A percentile compares a stretch with the other conserved stretches of the same genome.
These are phyloP conservation scores for Xylaria venustula DNA, from an alignment of 495 filamentous ascomycete species.

Conservation along the genomic window DNA sequence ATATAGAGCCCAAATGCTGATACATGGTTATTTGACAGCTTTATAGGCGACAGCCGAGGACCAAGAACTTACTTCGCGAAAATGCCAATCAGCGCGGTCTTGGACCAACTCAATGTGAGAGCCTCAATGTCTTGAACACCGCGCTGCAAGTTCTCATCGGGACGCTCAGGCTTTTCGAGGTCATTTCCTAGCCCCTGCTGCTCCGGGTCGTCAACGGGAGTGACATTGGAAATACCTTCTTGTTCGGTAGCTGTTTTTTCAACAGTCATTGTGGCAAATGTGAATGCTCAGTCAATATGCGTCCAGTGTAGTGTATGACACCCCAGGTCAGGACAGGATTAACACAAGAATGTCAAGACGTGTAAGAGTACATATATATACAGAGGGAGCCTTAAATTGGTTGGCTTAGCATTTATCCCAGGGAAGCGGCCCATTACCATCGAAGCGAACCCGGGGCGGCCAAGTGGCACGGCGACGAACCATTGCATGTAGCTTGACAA, in stretches of 20 bases:
- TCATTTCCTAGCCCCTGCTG: not conserved
- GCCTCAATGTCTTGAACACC: slow-evolving; percentile 35
- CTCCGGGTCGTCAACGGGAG: not conserved
- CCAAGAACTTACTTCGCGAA: slow-evolving; percentile 18
- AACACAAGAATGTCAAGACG: too few species aligned
- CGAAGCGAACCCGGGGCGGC: not conserved
- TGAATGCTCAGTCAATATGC: not conserved
- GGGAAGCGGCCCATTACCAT: not conserved
- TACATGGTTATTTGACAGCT: not conserved
- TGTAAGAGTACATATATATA: not conserved
- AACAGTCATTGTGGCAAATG: not conserved
- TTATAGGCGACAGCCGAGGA: not conserved
- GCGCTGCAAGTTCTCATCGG: slow-evolving; percentile 18
- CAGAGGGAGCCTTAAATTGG: too few species aligned
- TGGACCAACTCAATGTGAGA: slow-evolving; percentile 32
- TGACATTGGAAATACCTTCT: not conserved
- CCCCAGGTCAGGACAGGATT: not conserved
- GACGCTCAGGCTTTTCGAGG: not conserved
- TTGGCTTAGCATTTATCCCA: not conserved
- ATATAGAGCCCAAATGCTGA: slow-evolving; percentile 42
- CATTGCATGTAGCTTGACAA: not conserved
- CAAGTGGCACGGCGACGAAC: not conserved
- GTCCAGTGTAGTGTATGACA: not conserved
- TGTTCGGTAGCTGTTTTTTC: not conserved
- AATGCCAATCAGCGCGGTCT: slow-evolving; percentile 20